phyloP scores from a whole-genome alignment of 2,329 filamentous ascomycete genomes.

The Paraphaeosphaeria sporulosa region DNA sequence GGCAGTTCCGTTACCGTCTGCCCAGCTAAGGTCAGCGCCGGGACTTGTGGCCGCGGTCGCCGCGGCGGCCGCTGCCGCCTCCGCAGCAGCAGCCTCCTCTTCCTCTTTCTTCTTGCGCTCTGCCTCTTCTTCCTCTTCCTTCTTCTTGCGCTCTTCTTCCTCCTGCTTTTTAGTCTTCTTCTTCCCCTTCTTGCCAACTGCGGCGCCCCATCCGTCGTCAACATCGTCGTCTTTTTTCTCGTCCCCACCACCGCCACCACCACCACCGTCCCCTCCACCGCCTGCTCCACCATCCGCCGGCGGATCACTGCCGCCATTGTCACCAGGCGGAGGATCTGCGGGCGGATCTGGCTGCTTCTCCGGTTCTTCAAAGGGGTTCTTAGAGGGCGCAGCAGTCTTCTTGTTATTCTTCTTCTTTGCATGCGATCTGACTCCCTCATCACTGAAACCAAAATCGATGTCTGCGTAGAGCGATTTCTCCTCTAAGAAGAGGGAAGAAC shows the following conservation, averaged over 20 bases:
- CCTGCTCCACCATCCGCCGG: slow-evolving; percentile 46
- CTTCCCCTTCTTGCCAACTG: slow-evolving; percentile 45
- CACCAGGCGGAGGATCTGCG: slow-evolving; percentile 37
- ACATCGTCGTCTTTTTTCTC: slow-evolving; percentile 43
- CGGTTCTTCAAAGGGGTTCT: slow-evolving; percentile 48
- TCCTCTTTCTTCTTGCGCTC: slow-evolving; percentile 47
- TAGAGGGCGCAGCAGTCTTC: slow-evolving; percentile 50
- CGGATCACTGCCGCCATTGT: slow-evolving; percentile 42
- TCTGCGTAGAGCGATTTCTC: slow-evolving; percentile 47
- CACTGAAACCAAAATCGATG: slow-evolving; percentile 66
- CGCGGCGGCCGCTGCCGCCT: slow-evolving; percentile 32
- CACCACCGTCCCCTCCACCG: slow-evolving; percentile 44
- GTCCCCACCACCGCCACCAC: slow-evolving; percentile 44
- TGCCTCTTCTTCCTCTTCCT: slow-evolving; percentile 50
- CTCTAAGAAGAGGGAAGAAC: slow-evolving; percentile 39
- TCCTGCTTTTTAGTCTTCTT: slow-evolving; percentile 52
- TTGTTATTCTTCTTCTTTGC: slow-evolving; percentile 62
- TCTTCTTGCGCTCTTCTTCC: slow-evolving; percentile 31
- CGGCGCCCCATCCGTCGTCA: slow-evolving; percentile 31
- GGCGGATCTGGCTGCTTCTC: slow-evolving; percentile 53
- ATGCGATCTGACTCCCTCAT: slow-evolving; percentile 60
- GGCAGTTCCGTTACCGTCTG: slow-evolving; percentile 27
- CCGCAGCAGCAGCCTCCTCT: slow-evolving; percentile 35
- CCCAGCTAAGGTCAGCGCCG: slow-evolving; percentile 37
- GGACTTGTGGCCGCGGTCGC: slow-evolving; percentile 36